These are phyloP conservation scores for Penicillium arizonense DNA, from an alignment of 495 filamentous ascomycete genomes.

Conservation along the genomic window DNA sequence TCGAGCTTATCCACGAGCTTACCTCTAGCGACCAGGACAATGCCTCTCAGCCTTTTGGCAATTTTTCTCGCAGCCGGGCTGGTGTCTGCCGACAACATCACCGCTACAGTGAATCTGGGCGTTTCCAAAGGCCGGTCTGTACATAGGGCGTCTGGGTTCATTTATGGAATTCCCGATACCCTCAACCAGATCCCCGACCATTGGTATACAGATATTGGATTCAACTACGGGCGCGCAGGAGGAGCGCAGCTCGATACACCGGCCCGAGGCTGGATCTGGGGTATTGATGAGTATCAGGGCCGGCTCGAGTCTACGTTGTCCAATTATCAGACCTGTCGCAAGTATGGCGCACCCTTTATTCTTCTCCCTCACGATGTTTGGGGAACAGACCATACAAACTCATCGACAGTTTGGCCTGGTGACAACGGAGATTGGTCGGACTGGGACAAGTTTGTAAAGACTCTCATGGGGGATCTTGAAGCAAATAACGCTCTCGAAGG, in stretches of 20 bases:
- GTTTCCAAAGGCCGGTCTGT: constrained; percentile 9
- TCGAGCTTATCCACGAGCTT: too few relatives aligned
- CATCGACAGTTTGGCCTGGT: constrained; percentile 28
- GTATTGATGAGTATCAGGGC: constrained; percentile 18
- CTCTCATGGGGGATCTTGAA: constrained; percentile 30
- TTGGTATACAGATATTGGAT: constrained; percentile 22
- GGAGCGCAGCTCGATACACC: constrained; percentile 21
- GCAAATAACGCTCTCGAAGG: constrained; percentile 28
- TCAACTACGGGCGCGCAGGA: constrained; percentile 18
- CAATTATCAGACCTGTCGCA: constrained; percentile 36
- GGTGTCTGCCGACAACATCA: constrained; percentile 9
- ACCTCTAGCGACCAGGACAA: background rate
- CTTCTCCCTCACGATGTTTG: constrained; percentile 43
- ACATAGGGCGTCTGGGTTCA: constrained; percentile 29
- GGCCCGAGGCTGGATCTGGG: constrained; percentile 23
- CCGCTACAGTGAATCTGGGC: constrained; percentile 11
- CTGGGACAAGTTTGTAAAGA: constrained; percentile 33
- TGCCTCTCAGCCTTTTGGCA: background rate
- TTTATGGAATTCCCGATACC: constrained; percentile 36
- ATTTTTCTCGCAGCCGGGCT: background rate
- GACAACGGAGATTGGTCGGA: constrained; percentile 39
- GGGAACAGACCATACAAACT: constrained; percentile 32
- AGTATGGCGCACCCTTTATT: constrained; percentile 36
- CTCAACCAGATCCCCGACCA: constrained; percentile 26
- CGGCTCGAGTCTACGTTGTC: constrained; percentile 38